Percentiles rank a stretch among this genome's conserved stretches.
Evolutionary conservation across 257 asterid genomes (phyloP).

Genomic region (Capsicum chinense): DNA sequence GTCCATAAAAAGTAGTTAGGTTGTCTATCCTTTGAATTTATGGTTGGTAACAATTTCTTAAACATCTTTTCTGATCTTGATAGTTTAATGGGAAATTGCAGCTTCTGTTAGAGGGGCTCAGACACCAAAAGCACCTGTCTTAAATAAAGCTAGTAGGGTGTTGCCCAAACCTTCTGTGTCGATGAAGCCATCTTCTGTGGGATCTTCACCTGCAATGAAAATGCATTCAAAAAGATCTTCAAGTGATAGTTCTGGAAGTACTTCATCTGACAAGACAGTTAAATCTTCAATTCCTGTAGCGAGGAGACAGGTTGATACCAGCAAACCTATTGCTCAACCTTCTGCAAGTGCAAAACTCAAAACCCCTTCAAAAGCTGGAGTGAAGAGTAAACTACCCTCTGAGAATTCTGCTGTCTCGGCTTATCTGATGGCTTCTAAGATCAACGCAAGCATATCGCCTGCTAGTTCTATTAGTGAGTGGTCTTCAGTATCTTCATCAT

Average conservation of each 20-base stretch:
- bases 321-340: slow-evolving; percentile 42
- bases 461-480: slow-evolving; percentile 94
- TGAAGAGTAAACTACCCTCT: slow-evolving; percentile 49
- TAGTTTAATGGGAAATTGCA: slow-evolving; percentile 37
- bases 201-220: slow-evolving; percentile 51
- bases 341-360: slow-evolving; percentile 55
- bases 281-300: slow-evolving; percentile 51
- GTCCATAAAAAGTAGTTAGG: background rate
- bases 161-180: slow-evolving; percentile 62
- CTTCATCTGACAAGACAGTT: slow-evolving; percentile 49
- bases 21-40: background rate
- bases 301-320: slow-evolving; percentile 58
- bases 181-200: slow-evolving; percentile 51
- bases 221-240: slow-evolving; percentile 62
- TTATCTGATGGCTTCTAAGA: slow-evolving; percentile 57
- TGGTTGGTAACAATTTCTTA: background rate
- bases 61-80: background rate
- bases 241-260: slow-evolving; percentile 58
- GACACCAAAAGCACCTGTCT: slow-evolving; percentile 51
- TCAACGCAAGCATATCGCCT: slow-evolving; percentile 73
- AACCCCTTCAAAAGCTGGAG: slow-evolving; percentile 56
- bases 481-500: slow-evolving; percentile 87
- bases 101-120: slow-evolving; percentile 59
- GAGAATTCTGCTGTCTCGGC: slow-evolving; percentile 58
- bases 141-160: slow-evolving; percentile 53